Evolutionary conservation across 805 yeast genomes (phyloP).

Genomic region (Ogataea glucozyma): DNA sequence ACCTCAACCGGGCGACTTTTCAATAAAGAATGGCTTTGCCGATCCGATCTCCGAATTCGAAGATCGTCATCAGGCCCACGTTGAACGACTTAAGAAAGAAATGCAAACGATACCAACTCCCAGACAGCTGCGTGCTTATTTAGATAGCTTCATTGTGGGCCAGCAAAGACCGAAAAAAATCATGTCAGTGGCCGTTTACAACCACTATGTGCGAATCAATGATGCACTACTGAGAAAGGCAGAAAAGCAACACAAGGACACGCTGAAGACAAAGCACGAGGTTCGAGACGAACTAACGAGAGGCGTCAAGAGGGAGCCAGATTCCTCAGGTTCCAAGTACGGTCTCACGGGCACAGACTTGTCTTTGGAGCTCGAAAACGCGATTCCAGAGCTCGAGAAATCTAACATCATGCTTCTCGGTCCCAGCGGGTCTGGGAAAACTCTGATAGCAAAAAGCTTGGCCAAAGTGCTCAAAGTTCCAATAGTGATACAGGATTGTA

Average conservation of each 20-base stretch:
- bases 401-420: constrained; percentile 58
- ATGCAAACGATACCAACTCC: constrained; percentile 46
- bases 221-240: constrained; percentile 32
- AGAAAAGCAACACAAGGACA: constrained; percentile 9
- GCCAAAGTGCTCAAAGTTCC: constrained; percentile 56
- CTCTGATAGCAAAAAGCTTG: constrained; percentile 54
- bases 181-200: constrained; percentile 61
- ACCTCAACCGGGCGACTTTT: constrained; percentile 7
- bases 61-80: constrained; percentile 8
- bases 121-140: constrained; percentile 41
- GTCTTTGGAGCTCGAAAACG: constrained; percentile 33
- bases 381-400: constrained; percentile 50
- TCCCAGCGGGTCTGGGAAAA: constrained; percentile 65
- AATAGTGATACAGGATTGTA: constrained; percentile 60
- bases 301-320: constrained; percentile 7
- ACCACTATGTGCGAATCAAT: constrained; percentile 52
- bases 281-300: constrained; percentile 11
- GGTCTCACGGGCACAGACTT: constrained; percentile 1
- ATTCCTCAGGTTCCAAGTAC: not conserved
- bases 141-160: constrained; percentile 57
- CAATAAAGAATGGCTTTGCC: constrained; percentile 9
- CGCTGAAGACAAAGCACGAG: constrained; percentile 7
- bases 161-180: constrained; percentile 57
- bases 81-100: constrained; percentile 14
- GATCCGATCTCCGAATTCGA: not conserved